Conservation (phyloP, 2,329 filamentous ascomycete genomes). For the Sporothrix luriei region DNA sequence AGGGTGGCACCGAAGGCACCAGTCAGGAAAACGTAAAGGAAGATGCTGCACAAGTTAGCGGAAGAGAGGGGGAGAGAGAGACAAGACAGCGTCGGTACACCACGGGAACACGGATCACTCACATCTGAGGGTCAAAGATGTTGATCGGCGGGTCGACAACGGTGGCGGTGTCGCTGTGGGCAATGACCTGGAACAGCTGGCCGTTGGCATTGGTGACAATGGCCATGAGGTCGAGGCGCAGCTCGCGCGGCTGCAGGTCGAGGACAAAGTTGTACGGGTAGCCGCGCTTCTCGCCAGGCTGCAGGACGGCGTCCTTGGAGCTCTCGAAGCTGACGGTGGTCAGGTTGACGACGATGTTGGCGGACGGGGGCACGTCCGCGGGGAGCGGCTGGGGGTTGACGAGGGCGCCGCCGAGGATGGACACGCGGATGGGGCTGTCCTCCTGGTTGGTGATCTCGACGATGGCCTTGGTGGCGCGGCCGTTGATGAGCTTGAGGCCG, state of each 20-base stretch:
- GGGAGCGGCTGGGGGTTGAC: conserved; percentile 58
- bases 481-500: conserved; percentile 94
- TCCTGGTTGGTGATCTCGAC: conserved; percentile 86
- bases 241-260: conserved; percentile 90
- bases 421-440: conserved; percentile 70
- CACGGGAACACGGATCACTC: conserved; percentile 47
- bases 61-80: conserved; percentile 18
- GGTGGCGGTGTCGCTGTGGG: conserved; percentile 79
- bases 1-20: conserved; percentile 75
- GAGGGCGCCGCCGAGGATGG: conserved; percentile 76
- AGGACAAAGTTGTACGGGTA: conserved; percentile 83
- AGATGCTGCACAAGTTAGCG: conserved; percentile 66
- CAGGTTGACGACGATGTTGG: conserved; percentile 77
- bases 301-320: conserved; percentile 61
- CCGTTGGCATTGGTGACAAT: conserved; percentile 68
- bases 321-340: conserved; percentile 74
- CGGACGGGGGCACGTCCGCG: conserved; percentile 51
- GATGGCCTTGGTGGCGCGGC: conserved; percentile 78
- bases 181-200: conserved; percentile 72
- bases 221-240: conserved; percentile 75
- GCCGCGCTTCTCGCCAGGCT: conserved; percentile 67
- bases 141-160: conserved; percentile 59
- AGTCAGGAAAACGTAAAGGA: conserved; percentile 91
- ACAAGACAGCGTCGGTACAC: not conserved
- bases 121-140: conserved; percentile 53